Conservation (phyloP, 768 basidiomycete species). For the Exsudoporus frostii region DNA sequence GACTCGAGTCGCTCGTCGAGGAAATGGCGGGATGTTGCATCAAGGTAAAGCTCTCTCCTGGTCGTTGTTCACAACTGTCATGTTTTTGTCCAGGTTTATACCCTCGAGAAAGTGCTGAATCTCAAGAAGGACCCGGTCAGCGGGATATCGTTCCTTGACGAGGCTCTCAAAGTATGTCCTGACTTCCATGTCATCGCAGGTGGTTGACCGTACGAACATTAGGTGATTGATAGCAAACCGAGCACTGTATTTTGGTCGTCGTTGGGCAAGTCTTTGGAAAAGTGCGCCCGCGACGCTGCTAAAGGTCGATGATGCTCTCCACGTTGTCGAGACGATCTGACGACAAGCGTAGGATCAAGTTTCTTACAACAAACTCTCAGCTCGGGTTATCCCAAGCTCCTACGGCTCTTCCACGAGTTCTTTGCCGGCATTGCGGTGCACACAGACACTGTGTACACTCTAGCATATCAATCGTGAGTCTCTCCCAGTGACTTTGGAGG, state of each 20-base stretch:
- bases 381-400: slow-evolving; percentile 78
- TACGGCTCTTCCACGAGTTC: slow-evolving; percentile 94
- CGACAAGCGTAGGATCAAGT: slow-evolving; percentile 58
- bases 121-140: slow-evolving; percentile 82
- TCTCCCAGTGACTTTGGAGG: background rate
- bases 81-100: slow-evolving; percentile 66
- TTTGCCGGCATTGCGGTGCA: slow-evolving; percentile 94
- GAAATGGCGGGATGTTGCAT: slow-evolving; percentile 90
- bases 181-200: background rate
- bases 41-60: slow-evolving; percentile 49
- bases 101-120: slow-evolving; percentile 88
- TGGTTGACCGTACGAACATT: slow-evolving; percentile 4
- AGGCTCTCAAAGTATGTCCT: slow-evolving; percentile 78
- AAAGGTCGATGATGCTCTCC: slow-evolving; percentile 50
- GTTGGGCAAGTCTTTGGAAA: slow-evolving; percentile 76
- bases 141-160: slow-evolving; percentile 80
- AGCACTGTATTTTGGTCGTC: slow-evolving; percentile 90
- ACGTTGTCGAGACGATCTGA: slow-evolving; percentile 1
- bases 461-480: slow-evolving; percentile 75
- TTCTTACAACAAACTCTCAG: slow-evolving; percentile 91
- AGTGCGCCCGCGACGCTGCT: slow-evolving; percentile 72
- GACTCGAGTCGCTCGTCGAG: slow-evolving; percentile 74
- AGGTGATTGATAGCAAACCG: slow-evolving; percentile 89
- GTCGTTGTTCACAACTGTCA: background rate
- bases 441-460: slow-evolving; percentile 89